Percentiles rank a stretch among this genome's conserved stretches.
These are phyloP conservation scores for Arabidopsis lyrata DNA, from an alignment of 441 rosid species.

Conservation along the genomic window DNA sequence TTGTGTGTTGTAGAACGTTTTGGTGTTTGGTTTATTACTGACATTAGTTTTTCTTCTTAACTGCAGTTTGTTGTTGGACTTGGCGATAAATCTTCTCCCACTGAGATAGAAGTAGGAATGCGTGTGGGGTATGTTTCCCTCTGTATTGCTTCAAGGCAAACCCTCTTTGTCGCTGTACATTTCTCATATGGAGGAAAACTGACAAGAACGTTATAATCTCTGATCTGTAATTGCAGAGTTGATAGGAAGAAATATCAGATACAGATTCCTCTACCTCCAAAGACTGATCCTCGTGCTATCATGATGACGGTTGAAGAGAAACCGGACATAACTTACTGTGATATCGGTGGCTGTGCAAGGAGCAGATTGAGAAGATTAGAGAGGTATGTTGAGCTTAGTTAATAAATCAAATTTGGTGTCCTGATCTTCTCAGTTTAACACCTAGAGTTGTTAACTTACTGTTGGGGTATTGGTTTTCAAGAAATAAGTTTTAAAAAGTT, in stretches of 20 bases:
- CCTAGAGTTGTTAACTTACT: background rate
- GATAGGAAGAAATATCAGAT: conserved; percentile 94
- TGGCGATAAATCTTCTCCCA: conserved; percentile 95
- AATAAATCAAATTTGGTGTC: background rate
- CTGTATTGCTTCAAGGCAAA: conserved; percentile 12
- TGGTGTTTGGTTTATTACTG: background rate
- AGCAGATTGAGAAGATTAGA: conserved; percentile 94
- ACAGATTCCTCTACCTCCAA: conserved; percentile 96
- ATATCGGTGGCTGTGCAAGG: conserved; percentile 99
- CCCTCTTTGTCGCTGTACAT: background rate
- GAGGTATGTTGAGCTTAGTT: conserved; percentile 52
- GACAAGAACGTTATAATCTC: background rate
- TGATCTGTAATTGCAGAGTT: conserved; percentile 57
- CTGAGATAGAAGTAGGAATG: conserved; percentile 98
- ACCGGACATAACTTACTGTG: conserved; percentile 94
- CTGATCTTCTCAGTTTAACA: background rate
- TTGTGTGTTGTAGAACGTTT: conserved; percentile 8
- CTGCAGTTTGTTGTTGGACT: conserved; percentile 97
- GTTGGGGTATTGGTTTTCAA: background rate
- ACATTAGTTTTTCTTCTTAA: background rate
- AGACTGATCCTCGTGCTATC: conserved; percentile 94
- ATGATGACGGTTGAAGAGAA: conserved; percentile 99
- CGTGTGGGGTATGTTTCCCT: conserved; percentile 77
- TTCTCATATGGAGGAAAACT: background rate
- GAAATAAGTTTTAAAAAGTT: background rate